A percentile compares a stretch with the other conserved stretches of the same genome.
phyloP scores from a whole-genome alignment of 139 green algal species.

The Dunaliella sp. region DNA sequence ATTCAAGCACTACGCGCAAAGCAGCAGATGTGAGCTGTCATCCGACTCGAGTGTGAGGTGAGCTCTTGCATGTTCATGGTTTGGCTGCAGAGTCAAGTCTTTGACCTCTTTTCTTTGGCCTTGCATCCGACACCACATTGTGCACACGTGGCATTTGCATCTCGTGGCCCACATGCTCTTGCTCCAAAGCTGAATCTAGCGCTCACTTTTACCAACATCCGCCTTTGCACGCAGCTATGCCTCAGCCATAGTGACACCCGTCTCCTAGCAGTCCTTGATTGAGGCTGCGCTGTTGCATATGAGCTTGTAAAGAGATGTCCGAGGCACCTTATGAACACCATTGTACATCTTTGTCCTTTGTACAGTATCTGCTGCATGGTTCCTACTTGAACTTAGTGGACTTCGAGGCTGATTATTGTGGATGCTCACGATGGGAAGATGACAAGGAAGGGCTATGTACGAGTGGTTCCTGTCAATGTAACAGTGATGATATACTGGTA shows the following conservation, averaged over 20 bases:
- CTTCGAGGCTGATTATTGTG: too few species aligned
- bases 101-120: neutral
- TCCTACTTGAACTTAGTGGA: too few species aligned
- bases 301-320: neutral
- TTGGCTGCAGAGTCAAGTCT: too few species aligned
- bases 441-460: too few species aligned
- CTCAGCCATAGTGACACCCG: neutral
- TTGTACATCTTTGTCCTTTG: too few species aligned
- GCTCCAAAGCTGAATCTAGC: neutral
- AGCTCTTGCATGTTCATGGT: neutral
- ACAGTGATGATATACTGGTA: too few species aligned
- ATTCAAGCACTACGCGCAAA: slow-evolving; percentile 82
- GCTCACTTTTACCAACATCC: neutral
- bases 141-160: neutral
- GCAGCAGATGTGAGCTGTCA: slow-evolving; percentile 40
- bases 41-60: slow-evolving; percentile 73
- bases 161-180: neutral
- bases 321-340: too few species aligned
- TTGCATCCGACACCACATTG: neutral
- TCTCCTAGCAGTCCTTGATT: neutral
- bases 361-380: too few species aligned
- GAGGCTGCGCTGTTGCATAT: too few species aligned
- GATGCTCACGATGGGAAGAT: too few species aligned
- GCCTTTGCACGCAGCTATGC: neutral
- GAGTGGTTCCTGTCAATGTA: too few species aligned